phyloP scores from a whole-genome alignment of 176 grass and related monocot species.

The Oryza officinalis region DNA sequence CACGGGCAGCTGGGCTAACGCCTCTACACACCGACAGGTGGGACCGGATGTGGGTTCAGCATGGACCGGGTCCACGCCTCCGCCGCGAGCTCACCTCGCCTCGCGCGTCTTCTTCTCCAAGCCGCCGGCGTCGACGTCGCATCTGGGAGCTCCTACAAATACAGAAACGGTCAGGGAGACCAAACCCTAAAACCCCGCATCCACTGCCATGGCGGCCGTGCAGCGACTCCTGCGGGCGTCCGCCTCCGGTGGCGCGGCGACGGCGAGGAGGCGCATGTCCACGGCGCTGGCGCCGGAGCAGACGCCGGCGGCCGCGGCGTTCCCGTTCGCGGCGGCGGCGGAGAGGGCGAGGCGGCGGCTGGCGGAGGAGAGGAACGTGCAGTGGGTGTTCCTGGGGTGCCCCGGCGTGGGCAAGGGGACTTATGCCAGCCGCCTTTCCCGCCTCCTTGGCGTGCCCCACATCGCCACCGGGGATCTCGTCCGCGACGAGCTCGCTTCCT shows the following conservation, averaged over 20 bases:
- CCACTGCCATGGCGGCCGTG: background rate
- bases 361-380: slow-evolving; percentile 68
- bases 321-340: slow-evolving; percentile 5
- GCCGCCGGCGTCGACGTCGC: background rate
- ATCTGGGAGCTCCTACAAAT: slow-evolving; percentile 39
- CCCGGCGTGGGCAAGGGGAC: slow-evolving; percentile 92
- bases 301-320: background rate
- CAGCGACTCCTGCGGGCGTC: background rate
- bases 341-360: slow-evolving; percentile 21
- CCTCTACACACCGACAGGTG: background rate
- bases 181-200: slow-evolving; percentile 36
- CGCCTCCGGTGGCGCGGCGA: background rate
- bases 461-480: slow-evolving; percentile 96
- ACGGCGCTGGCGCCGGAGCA: slow-evolving; percentile 39
- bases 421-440: slow-evolving; percentile 81
- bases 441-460: slow-evolving; percentile 79
- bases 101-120: slow-evolving; percentile 26
- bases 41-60: rapidly evolving
- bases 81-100: background rate
- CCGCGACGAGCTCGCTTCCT: slow-evolving; percentile 79
- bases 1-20: too few relatives aligned
- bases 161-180: background rate
- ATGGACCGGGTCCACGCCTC: slow-evolving; percentile 29
- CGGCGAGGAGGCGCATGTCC: slow-evolving; percentile 32
- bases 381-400: slow-evolving; percentile 96